Conservation (phyloP, 495 filamentous ascomycete species). For the Sphaerosporella brunnea region DNA sequence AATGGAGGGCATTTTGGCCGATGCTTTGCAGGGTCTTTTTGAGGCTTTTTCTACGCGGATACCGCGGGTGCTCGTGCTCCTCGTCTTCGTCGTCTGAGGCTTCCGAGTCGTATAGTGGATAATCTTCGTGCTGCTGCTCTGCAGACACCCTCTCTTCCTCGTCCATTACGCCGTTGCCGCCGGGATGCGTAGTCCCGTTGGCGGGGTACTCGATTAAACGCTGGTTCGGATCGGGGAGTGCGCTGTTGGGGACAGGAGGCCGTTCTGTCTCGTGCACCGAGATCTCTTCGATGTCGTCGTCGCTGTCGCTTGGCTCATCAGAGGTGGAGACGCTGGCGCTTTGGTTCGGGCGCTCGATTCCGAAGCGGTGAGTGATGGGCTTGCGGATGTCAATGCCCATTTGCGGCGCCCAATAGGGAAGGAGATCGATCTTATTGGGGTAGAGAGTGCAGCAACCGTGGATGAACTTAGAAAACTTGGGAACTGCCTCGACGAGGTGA, state of each 20-base stretch:
- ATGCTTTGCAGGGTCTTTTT: not conserved
- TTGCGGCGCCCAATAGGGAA: slow-evolving; percentile 95
- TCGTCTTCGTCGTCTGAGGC: slow-evolving; percentile 26
- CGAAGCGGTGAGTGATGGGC: slow-evolving; percentile 65
- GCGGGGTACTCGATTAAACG: slow-evolving; percentile 16
- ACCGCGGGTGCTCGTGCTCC: not conserved
- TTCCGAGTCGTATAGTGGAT: slow-evolving; percentile 83
- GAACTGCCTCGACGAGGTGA: slow-evolving; percentile 91
- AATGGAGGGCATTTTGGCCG: not conserved
- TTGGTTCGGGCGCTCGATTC: slow-evolving; percentile 62
- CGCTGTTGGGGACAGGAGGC: too few relatives aligned
- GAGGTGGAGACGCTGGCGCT: slow-evolving; percentile 59
- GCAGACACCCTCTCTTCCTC: slow-evolving; percentile 56
- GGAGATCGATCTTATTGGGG: slow-evolving; percentile 68
- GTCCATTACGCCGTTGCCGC: slow-evolving; percentile 32
- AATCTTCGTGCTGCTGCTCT: slow-evolving; percentile 37
- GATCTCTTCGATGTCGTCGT: slow-evolving; percentile 32
- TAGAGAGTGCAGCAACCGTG: slow-evolving; percentile 80
- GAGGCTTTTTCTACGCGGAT: not conserved
- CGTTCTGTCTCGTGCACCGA: not conserved
- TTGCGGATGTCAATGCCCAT: slow-evolving; percentile 98
- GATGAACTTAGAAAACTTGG: slow-evolving; percentile 99
- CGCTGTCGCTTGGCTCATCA: slow-evolving; percentile 47
- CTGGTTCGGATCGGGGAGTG: too few relatives aligned
- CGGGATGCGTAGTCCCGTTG: not conserved